A percentile compares a stretch with the other conserved stretches of the same genome.
phyloP scores from a whole-genome alignment of 2,329 filamentous ascomycete species.

The Fusarium citri region DNA sequence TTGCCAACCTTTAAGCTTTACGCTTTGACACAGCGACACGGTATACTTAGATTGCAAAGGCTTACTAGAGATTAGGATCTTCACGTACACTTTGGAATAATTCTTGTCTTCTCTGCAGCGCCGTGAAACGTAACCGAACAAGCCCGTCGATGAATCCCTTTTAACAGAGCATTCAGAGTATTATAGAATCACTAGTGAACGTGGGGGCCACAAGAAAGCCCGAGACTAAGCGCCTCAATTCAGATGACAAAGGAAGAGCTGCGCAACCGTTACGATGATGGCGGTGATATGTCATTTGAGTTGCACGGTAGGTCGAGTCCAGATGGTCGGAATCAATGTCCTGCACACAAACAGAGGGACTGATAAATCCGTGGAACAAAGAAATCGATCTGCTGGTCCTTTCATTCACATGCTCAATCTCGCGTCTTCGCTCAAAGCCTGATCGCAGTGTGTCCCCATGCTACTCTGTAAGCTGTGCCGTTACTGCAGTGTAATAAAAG shows the following conservation, averaged over 20 bases:
- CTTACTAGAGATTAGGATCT: not conserved
- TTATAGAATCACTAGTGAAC: not conserved
- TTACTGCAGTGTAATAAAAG: not conserved
- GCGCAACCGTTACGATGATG: not conserved
- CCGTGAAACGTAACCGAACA: rapidly evolving
- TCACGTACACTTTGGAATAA: rapidly evolving
- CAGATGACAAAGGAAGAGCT: not conserved
- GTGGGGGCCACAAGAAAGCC: not conserved
- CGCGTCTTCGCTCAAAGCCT: rapidly evolving
- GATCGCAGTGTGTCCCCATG: not conserved
- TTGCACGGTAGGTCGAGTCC: not conserved
- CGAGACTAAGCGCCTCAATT: not conserved
- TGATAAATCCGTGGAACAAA: not conserved
- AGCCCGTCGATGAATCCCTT: not conserved
- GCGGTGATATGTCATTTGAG: not conserved
- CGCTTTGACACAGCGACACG: not conserved
- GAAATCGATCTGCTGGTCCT: not conserved
- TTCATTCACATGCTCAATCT: not conserved
- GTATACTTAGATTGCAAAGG: not conserved
- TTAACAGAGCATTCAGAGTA: not conserved
- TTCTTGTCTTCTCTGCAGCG: not conserved
- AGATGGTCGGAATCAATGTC: not conserved
- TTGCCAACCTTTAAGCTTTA: not conserved
- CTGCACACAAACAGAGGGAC: not conserved
- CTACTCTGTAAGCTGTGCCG: not conserved